These are phyloP conservation scores for Citrullus amarus DNA, from an alignment of 306 rosid genomes.

Conservation along the genomic window DNA sequence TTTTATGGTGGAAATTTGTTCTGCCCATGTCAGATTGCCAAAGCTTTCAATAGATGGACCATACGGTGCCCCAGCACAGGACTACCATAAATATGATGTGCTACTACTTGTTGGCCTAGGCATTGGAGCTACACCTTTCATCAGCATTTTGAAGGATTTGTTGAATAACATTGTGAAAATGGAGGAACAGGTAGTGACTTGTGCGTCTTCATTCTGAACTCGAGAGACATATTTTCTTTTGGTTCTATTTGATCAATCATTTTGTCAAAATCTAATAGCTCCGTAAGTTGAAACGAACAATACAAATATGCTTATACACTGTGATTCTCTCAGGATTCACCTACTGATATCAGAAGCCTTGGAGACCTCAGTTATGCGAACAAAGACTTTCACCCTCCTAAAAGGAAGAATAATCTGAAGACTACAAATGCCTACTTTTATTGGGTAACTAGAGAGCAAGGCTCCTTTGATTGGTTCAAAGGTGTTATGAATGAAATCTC, in stretches of 20 bases:
- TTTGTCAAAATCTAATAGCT: background rate
- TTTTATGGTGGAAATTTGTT: background rate
- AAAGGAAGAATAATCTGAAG: constrained; percentile 55
- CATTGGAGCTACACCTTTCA: constrained; percentile 98
- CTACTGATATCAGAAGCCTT: constrained; percentile 46
- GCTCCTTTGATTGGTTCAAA: constrained; percentile 99
- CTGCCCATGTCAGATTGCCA: constrained; percentile 54
- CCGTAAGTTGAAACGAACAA: background rate
- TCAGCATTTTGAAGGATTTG: constrained; percentile 91
- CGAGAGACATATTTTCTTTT: background rate
- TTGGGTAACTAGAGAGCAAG: constrained; percentile 99
- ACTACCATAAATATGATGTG: constrained; percentile 79
- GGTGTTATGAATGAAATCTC: constrained; percentile 99
- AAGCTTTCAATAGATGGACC: constrained; percentile 95
- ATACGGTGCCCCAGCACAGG: constrained; percentile 98
- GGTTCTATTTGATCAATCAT: background rate
- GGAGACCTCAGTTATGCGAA: constrained; percentile 50
- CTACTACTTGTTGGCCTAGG: constrained; percentile 91
- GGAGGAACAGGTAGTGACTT: constrained; percentile 73
- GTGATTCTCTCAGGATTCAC: constrained; percentile 42
- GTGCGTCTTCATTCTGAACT: background rate
- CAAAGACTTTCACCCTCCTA: constrained; percentile 43
- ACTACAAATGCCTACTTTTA: constrained; percentile 94
- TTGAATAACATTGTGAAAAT: constrained; percentile 77
- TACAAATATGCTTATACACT: background rate